Evolutionary conservation across 2,329 filamentous ascomycete genomes (phyloP).

Genomic region (Pseudopithomyces chartarum): DNA sequence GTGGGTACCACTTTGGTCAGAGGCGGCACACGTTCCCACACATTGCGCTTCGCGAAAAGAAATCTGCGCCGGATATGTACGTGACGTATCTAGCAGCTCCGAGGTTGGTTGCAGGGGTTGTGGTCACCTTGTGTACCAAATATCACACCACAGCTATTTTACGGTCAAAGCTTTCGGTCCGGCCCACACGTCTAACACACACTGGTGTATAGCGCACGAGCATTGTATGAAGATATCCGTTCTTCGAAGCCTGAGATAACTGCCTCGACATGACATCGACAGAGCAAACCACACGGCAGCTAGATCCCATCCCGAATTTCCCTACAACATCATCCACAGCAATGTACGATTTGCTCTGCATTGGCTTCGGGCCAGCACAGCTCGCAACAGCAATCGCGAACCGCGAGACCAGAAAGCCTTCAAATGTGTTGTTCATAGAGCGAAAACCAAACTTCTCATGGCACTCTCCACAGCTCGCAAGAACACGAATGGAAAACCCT

Average conservation of each 20-base stretch:
- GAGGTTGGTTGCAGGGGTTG: slow-evolving; percentile 3
- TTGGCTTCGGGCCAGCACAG: slow-evolving; percentile 43
- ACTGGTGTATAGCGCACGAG: slow-evolving; percentile 1
- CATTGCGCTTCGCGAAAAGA: slow-evolving; percentile 4
- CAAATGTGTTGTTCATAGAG: slow-evolving; percentile 39
- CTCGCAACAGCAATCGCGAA: slow-evolving; percentile 44
- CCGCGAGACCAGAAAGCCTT: slow-evolving; percentile 31
- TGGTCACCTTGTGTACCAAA: background rate
- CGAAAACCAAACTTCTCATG: slow-evolving; percentile 40
- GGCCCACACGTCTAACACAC: slow-evolving; percentile 1
- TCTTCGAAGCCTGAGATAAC: background rate
- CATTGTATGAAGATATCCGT: background rate
- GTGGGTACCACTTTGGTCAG: slow-evolving; percentile 25
- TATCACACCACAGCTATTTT: slow-evolving; percentile 6
- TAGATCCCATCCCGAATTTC: slow-evolving; percentile 18
- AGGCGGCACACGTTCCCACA: slow-evolving; percentile 6
- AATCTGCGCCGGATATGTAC: background rate
- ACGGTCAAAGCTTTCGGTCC: slow-evolving; percentile 8
- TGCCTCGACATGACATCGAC: slow-evolving; percentile 27
- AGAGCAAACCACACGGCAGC: slow-evolving; percentile 17
- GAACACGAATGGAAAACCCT: slow-evolving; percentile 41
- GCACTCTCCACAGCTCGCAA: slow-evolving; percentile 33
- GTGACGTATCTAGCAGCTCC: slow-evolving; percentile 16
- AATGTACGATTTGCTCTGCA: slow-evolving; percentile 40
- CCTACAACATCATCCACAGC: slow-evolving; percentile 17